These are phyloP conservation scores for Cotoneaster glaucophyllus DNA, from an alignment of 306 rosid species.

Conservation along the genomic window DNA sequence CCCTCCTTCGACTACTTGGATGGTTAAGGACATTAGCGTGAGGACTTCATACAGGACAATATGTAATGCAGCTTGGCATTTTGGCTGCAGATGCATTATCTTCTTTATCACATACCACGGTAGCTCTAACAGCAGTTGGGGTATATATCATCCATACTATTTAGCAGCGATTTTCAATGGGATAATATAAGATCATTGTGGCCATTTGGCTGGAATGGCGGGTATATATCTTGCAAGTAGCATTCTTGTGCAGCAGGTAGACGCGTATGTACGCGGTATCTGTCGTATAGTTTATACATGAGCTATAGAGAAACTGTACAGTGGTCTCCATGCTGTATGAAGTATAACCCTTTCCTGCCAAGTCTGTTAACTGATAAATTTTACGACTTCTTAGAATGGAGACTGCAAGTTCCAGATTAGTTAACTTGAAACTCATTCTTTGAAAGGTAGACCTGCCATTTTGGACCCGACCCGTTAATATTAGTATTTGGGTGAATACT, in stretches of 20 bases:
- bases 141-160: too few species aligned
- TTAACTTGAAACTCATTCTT: too few species aligned
- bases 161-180: not conserved
- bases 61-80: not conserved
- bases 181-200: not conserved
- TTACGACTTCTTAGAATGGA: too few species aligned
- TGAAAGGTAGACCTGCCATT: too few species aligned
- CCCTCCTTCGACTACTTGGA: slow-evolving; percentile 66
- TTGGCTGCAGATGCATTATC: slow-evolving; percentile 5
- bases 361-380: not conserved
- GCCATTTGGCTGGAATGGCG: too few species aligned
- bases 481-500: too few species aligned
- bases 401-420: too few species aligned
- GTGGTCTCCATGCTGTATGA: not conserved
- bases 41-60: slow-evolving; percentile 14
- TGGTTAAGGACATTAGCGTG: slow-evolving; percentile 83
- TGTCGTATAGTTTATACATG: not conserved
- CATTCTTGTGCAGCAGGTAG: not conserved
- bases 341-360: not conserved
- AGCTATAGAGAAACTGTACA: not conserved
- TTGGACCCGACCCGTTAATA: too few species aligned
- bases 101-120: not conserved
- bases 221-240: not conserved
- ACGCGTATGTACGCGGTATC: not conserved
- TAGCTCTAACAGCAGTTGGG: not conserved